Percentiles rank a stretch among this genome's conserved stretches.
phyloP scores from a whole-genome alignment of 805 yeast genomes.

The Zygosaccharomyces siamensis region DNA sequence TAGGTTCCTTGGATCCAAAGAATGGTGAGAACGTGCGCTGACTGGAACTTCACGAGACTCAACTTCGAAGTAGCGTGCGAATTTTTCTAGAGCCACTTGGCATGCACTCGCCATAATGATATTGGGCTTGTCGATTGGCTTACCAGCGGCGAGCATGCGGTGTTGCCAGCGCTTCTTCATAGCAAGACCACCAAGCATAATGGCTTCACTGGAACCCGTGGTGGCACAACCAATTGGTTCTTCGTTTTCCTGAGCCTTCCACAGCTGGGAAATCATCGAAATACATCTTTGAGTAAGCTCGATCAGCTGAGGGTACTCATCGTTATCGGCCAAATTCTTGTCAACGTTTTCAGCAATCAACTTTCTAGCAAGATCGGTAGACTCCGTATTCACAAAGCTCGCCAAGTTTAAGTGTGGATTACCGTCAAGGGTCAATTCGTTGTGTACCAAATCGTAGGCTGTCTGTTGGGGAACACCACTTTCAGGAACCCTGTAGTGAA shows the following conservation, averaged over 20 bases:
- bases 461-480: constrained; percentile 47
- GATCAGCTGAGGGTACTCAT: constrained; percentile 84
- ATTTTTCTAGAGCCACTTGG: constrained; percentile 91
- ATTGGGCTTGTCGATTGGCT: constrained; percentile 63
- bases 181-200: constrained; percentile 90
- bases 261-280: constrained; percentile 68
- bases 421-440: constrained; percentile 79
- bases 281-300: constrained; percentile 80
- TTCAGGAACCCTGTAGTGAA: constrained; percentile 49
- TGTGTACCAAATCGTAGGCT: constrained; percentile 61
- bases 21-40: constrained; percentile 52
- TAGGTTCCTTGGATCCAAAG: constrained; percentile 57
- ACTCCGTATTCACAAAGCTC: constrained; percentile 76
- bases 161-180: constrained; percentile 88
- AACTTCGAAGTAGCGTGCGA: constrained; percentile 90
- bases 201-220: constrained; percentile 91
- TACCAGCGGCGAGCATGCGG: constrained; percentile 53
- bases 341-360: constrained; percentile 67
- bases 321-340: constrained; percentile 88
- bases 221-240: constrained; percentile 81
- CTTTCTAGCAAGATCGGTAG: constrained; percentile 48
- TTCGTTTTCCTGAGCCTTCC: constrained; percentile 44
- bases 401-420: constrained; percentile 81
- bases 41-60: constrained; percentile 76
- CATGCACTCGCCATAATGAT: constrained; percentile 90